Evolutionary conservation across 2,329 filamentous ascomycete species (phyloP).

Genomic region (Zymoseptoria passerinii): DNA sequence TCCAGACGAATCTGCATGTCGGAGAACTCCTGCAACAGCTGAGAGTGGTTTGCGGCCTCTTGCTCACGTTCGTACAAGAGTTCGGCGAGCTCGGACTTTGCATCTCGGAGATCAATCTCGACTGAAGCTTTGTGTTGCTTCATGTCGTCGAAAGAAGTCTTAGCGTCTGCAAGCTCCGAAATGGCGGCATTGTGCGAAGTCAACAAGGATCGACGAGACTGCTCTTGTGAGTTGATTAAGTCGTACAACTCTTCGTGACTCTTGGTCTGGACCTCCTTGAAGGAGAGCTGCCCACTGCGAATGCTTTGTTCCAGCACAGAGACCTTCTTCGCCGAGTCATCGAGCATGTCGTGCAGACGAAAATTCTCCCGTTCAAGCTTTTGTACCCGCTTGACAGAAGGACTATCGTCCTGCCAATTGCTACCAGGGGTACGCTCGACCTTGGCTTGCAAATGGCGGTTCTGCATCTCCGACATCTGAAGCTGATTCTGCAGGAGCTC

Average conservation of each 20-base stretch:
- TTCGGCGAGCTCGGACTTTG: slow-evolving; percentile 74
- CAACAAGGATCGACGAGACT: slow-evolving; percentile 71
- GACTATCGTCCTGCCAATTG: slow-evolving; percentile 62
- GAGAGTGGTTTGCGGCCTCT: slow-evolving; percentile 76
- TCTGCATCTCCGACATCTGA: slow-evolving; percentile 90
- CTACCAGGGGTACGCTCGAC: slow-evolving; percentile 61
- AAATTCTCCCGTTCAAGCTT: slow-evolving; percentile 90
- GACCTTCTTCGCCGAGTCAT: slow-evolving; percentile 88
- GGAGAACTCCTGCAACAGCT: slow-evolving; percentile 84
- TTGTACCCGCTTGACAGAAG: slow-evolving; percentile 71
- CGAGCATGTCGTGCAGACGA: slow-evolving; percentile 84
- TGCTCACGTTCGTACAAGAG: slow-evolving; percentile 71
- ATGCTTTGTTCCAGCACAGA: slow-evolving; percentile 82
- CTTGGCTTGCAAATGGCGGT: slow-evolving; percentile 82
- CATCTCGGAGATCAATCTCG: slow-evolving; percentile 81
- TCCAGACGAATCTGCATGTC: slow-evolving; percentile 91
- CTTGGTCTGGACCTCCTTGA: slow-evolving; percentile 84
- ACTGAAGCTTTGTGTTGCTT: slow-evolving; percentile 70
- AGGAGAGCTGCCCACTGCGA: slow-evolving; percentile 74
- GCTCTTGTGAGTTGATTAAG: slow-evolving; percentile 84
- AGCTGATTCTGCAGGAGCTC: slow-evolving; percentile 91
- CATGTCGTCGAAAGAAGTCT: slow-evolving; percentile 76
- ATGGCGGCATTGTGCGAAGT: slow-evolving; percentile 80
- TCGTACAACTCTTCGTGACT: slow-evolving; percentile 93
- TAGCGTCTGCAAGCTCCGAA: slow-evolving; percentile 76